phyloP scores from a whole-genome alignment of 768 basidiomycete genomes.

The Rhizopogon vesiculosus region DNA sequence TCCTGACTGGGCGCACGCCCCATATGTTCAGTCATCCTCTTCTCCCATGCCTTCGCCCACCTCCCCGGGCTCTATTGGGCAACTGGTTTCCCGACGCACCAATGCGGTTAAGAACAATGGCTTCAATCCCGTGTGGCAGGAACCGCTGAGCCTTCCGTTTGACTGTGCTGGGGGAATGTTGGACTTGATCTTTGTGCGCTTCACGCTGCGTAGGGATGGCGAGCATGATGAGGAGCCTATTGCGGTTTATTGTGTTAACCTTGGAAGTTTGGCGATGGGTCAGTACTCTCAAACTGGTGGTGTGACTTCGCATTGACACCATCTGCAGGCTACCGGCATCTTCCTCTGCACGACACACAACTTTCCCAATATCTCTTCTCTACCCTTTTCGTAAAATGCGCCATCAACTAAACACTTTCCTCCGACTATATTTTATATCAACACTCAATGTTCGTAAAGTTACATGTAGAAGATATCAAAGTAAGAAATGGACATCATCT shows the following conservation, averaged over 20 bases:
- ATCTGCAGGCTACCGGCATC: constrained; percentile 74
- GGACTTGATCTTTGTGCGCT: constrained; percentile 80
- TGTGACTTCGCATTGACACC: background rate
- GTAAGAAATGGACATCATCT: background rate
- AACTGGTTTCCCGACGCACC: constrained; percentile 54
- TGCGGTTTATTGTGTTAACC: constrained; percentile 67
- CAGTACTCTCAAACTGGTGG: background rate
- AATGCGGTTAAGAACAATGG: constrained; percentile 76
- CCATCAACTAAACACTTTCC: constrained; percentile 24
- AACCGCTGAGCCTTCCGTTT: constrained; percentile 66
- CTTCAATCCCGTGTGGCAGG: constrained; percentile 89
- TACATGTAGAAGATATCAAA: background rate
- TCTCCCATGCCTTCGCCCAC: constrained; percentile 6
- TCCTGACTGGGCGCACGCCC: constrained; percentile 59
- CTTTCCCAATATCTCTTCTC: constrained; percentile 89
- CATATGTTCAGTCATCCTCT: constrained; percentile 12
- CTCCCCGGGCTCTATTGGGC: constrained; percentile 28
- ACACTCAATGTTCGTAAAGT: background rate
- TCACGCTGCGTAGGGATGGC: constrained; percentile 68
- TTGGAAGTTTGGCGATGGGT: constrained; percentile 76
- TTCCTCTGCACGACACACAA: constrained; percentile 86
- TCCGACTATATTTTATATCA: background rate
- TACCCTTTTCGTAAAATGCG: constrained; percentile 79
- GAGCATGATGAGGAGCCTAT: constrained; percentile 58
- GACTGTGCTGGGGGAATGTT: constrained; percentile 71